Evolutionary conservation across 202 grass and related monocot species (phyloP), one percentile per base, ranked within the genome.

Genomic region (Setaria viridis): DNA sequence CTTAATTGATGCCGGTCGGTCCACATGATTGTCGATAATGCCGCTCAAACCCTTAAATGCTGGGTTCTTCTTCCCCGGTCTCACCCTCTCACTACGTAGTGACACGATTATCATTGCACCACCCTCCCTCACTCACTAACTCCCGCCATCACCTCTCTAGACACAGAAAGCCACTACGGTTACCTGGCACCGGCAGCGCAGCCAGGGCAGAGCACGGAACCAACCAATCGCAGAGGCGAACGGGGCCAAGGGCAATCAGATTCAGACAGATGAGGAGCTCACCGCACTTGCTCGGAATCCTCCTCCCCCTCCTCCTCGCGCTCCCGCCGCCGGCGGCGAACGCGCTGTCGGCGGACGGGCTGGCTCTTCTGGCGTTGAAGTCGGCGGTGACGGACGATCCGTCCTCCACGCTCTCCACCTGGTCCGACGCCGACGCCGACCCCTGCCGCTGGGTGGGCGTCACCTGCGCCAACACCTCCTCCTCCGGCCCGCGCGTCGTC

Each of bases 281-380:
- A 13, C 50, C 25, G 19, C 72, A 20, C 30, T 74, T 76, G 46
- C 64, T 82, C 3, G 73, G 69, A 10, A 62, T 80, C 9, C 62
- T 90, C 0, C 67, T 87, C 10, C 57, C 65, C 0, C 25, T 74
- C 55, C 39, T 89, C 1, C 68, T 84, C 5, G 49, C 62, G 34
- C 78, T 81, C 0, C 6, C 43, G 21, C 25, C 46, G 72, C 19
- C 42, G 47, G 1, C 10, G 30, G 78, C 67, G 59, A 19, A 32
- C 33, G 76, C 88, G 58, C 85, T 93, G 20, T 91, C 89, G 7
- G 21, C 89, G 0, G 95, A 97, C 76, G 95, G 95, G 5, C 62
- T 88, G 1, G 87, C 95, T 45, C 81, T 98, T 50, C 86, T 98
- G 25, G 86, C 95, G 2, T 92, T 98, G 91, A 98, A 98, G 86